phyloP scores from a whole-genome alignment of 2,329 filamentous ascomycete genomes.

The Paradendryphiella salina region DNA sequence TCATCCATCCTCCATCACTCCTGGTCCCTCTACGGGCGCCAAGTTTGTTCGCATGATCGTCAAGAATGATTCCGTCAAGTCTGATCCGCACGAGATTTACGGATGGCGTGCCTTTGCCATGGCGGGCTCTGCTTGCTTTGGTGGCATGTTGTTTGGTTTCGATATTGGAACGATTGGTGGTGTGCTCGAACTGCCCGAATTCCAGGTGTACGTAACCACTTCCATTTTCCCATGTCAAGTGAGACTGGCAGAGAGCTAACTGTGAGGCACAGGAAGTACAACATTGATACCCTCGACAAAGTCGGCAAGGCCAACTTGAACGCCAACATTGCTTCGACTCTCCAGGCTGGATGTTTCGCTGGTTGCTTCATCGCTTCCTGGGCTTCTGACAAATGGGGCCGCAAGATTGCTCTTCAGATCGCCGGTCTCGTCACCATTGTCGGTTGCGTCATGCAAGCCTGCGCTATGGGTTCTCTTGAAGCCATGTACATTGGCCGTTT shows the following conservation, averaged over 20 bases:
- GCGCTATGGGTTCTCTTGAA: constrained; percentile 62
- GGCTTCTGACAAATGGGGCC: constrained; percentile 60
- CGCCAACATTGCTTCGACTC: constrained; percentile 71
- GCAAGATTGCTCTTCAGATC: constrained; percentile 59
- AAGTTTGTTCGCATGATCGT: constrained; percentile 60
- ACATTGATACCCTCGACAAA: constrained; percentile 49
- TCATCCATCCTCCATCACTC: not conserved
- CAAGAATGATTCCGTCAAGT: constrained; percentile 71
- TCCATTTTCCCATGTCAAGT: not conserved
- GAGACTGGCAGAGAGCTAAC: not conserved
- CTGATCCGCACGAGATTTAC: constrained; percentile 69
- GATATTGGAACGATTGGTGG: constrained; percentile 70
- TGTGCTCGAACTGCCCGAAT: constrained; percentile 63
- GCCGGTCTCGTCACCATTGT: constrained; percentile 61
- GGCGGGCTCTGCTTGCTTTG: constrained; percentile 68
- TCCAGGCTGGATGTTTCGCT: constrained; percentile 70
- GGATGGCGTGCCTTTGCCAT: constrained; percentile 69
- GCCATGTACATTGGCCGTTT: constrained; percentile 69
- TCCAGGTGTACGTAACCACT: constrained; percentile 53
- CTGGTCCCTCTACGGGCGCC: constrained; percentile 26
- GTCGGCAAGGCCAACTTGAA: constrained; percentile 58
- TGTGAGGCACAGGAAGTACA: constrained; percentile 54
- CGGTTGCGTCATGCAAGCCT: constrained; percentile 67
- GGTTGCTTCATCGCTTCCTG: constrained; percentile 63
- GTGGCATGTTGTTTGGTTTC: constrained; percentile 69